These are phyloP conservation scores for Globisporangium solare DNA, from an alignment of 352 stramenopile species.

Conservation along the genomic window DNA sequence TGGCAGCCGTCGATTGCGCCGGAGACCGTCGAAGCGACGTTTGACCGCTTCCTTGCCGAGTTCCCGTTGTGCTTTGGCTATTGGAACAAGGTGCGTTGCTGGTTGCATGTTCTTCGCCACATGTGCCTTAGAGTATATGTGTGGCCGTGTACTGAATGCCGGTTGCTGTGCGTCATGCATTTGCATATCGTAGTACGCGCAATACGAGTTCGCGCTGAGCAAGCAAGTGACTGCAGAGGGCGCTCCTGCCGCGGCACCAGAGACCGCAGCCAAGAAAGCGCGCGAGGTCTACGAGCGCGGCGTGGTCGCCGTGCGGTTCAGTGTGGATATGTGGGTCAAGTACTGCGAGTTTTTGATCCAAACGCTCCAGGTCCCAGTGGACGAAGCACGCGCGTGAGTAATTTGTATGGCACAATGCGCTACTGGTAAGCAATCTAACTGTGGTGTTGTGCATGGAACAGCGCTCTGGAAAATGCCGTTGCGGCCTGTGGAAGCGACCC, in stretches of 20 bases:
- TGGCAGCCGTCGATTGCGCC: constrained; percentile 28
- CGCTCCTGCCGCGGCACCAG: constrained; percentile 28
- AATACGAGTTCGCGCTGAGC: constrained; percentile 51
- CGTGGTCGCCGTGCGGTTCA: constrained; percentile 54
- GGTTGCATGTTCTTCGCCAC: background rate
- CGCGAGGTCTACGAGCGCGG: constrained; percentile 65
- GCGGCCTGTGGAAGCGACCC: constrained; percentile 58
- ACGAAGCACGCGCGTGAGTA: constrained; percentile 56
- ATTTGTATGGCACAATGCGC: background rate
- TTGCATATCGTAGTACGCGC: constrained; percentile 46
- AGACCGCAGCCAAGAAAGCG: constrained; percentile 42
- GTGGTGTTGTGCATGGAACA: constrained; percentile 10
- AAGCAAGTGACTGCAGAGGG: constrained; percentile 32
- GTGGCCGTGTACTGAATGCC: background rate
- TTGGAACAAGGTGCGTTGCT: constrained; percentile 70
- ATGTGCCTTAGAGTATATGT: background rate
- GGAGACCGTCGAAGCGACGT: constrained; percentile 64
- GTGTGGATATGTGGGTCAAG: constrained; percentile 84
- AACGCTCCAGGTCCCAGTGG: constrained; percentile 46
- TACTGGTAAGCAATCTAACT: constrained; percentile 6
- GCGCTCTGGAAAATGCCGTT: constrained; percentile 50
- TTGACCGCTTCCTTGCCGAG: constrained; percentile 62
- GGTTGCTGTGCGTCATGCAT: background rate
- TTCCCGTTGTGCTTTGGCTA: constrained; percentile 85
- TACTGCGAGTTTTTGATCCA: constrained; percentile 78